Evolutionary conservation across 352 stramenopile species (phyloP).

Genomic region (Phytophthora crassamura): DNA sequence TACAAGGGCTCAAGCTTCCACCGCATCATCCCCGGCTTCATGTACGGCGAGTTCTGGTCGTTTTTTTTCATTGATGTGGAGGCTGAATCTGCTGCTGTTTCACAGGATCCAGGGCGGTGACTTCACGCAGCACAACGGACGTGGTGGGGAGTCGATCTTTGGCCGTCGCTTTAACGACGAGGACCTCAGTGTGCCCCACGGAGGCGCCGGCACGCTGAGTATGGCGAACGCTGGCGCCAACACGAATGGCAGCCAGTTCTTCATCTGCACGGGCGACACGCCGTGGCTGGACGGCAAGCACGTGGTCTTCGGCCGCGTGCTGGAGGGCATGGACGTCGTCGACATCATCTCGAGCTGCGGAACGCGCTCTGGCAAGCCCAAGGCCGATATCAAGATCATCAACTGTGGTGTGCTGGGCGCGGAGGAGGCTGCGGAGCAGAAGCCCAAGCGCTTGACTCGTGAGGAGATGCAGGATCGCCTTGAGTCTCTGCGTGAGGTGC

Average conservation of each 20-base stretch:
- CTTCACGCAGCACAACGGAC: constrained; percentile 94
- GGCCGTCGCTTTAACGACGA: constrained; percentile 94
- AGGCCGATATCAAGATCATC: constrained; percentile 90
- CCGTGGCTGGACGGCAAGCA: constrained; percentile 98
- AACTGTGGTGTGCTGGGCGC: constrained; percentile 76
- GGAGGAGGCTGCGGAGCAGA: constrained; percentile 17
- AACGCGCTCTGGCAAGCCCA: constrained; percentile 89
- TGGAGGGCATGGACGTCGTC: constrained; percentile 93
- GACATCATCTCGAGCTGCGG: constrained; percentile 87
- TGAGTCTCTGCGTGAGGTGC: constrained; percentile 66
- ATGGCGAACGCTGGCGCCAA: constrained; percentile 91
- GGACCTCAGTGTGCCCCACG: constrained; percentile 77
- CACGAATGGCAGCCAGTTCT: constrained; percentile 96
- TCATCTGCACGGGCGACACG: constrained; percentile 95
- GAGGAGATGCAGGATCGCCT: constrained; percentile 74
- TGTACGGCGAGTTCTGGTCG: constrained; percentile 57
- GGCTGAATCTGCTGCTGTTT: constrained; percentile 1
- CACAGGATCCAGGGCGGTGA: constrained; percentile 93
- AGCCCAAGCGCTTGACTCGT: constrained; percentile 45
- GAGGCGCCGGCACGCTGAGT: constrained; percentile 75
- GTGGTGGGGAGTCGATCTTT: constrained; percentile 96
- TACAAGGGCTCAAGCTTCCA: constrained; percentile 97
- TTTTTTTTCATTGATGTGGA: background rate
- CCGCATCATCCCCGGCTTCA: constrained; percentile 96
- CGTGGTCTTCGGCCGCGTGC: constrained; percentile 94